Percentiles rank a stretch among this genome's conserved stretches.
Conservation (phyloP, 768 basidiomycete species). For the Tylopilus plumbeoviolaceoides region DNA sequence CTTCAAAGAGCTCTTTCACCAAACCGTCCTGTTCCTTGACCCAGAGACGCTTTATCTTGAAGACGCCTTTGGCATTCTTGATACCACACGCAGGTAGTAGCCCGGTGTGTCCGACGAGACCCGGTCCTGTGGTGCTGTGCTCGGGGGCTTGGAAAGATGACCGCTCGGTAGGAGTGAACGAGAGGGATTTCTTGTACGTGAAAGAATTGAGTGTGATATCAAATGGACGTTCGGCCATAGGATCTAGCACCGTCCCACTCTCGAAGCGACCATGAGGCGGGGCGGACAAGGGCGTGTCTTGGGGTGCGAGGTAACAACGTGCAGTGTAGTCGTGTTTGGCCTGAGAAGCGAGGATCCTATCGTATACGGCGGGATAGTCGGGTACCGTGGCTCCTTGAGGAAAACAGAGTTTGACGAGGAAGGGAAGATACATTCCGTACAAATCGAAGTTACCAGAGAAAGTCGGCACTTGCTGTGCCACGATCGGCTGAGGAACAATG, state of each 20-base stretch:
- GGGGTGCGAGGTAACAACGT: conserved; percentile 25
- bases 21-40: conserved; percentile 16
- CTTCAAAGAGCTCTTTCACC: conserved; percentile 38
- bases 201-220: conserved; percentile 28
- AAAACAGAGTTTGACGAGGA: conserved; percentile 31
- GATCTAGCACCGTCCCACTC: conserved; percentile 28
- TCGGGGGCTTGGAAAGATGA: conserved; percentile 24
- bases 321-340: conserved; percentile 37
- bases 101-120: conserved; percentile 26
- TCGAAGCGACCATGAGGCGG: conserved; percentile 24
- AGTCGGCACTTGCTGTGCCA: conserved; percentile 5
- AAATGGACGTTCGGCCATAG: conserved; percentile 34
- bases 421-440: conserved; percentile 37
- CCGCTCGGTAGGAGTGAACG: conserved; percentile 27
- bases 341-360: conserved; percentile 36
- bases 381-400: conserved; percentile 26
- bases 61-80: conserved; percentile 29
- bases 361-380: conserved; percentile 30
- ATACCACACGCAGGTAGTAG: conserved; percentile 32
- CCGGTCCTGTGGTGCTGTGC: conserved; percentile 20
- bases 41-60: conserved; percentile 37
- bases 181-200: conserved; percentile 22
- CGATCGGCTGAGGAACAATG: conserved; percentile 2
- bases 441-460: conserved; percentile 38
- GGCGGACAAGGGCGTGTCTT: not conserved